Evolutionary conservation across 441 rosid species (phyloP).

Genomic region (Pelargonium citronellum): DNA sequence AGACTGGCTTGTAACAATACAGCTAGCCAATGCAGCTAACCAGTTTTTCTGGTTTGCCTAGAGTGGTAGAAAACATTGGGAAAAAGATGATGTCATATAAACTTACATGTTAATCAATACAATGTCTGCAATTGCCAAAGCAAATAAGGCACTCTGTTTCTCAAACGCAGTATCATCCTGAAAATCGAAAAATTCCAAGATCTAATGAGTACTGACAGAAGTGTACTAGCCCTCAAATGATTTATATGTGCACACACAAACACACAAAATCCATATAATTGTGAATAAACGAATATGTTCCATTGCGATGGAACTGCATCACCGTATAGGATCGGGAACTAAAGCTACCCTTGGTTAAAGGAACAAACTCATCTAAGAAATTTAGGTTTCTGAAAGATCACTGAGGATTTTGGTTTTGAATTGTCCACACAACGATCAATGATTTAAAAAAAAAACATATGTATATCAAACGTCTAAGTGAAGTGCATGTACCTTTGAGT

Average conservation of each 20-base stretch:
- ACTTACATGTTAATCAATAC: slow-evolving; percentile 89
- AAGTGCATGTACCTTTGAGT: not conserved
- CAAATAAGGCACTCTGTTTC: slow-evolving; percentile 87
- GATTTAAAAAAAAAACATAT: not conserved
- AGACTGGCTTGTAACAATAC: slow-evolving; percentile 8
- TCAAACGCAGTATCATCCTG: slow-evolving; percentile 95
- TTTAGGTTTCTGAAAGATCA: not conserved
- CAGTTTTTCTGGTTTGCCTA: not conserved
- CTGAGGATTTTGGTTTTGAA: not conserved
- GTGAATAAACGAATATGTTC: not conserved
- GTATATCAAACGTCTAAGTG: not conserved
- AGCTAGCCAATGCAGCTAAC: not conserved
- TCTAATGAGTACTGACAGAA: not conserved
- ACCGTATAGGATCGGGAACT: not conserved
- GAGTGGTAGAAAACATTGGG: slow-evolving; percentile 2
- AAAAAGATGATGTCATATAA: not conserved
- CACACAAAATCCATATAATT: not conserved
- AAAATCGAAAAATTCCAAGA: slow-evolving; percentile 18
- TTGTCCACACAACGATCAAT: not conserved
- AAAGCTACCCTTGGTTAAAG: not conserved
- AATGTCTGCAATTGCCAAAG: slow-evolving; percentile 80
- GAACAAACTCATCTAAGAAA: not conserved
- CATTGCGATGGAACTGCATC: not conserved
- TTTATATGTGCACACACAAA: not conserved
- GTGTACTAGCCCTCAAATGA: not conserved